Evolutionary conservation across 1,284 basidiomycete genomes (phyloP).

Genomic region (Rhodotorula sp.): DNA sequence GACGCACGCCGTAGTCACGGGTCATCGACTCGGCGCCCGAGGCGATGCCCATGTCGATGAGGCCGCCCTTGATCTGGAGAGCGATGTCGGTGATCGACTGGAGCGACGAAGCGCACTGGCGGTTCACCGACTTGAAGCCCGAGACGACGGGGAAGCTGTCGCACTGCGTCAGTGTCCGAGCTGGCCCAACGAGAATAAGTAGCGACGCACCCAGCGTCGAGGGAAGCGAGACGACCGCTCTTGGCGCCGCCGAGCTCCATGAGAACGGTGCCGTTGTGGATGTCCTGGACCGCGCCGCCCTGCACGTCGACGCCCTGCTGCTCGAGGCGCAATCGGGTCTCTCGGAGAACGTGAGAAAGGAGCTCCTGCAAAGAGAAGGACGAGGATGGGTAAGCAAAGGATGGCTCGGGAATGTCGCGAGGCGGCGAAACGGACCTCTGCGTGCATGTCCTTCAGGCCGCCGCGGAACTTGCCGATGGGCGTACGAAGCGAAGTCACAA

Average conservation of each 20-base stretch:
- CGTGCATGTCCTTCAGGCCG: slow-evolving; percentile 49
- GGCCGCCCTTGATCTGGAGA: slow-evolving; percentile 59
- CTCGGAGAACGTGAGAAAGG: slow-evolving; percentile 48
- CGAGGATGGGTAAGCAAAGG: background rate
- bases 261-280: slow-evolving; percentile 51
- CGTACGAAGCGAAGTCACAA: slow-evolving; percentile 51
- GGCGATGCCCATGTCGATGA: slow-evolving; percentile 85
- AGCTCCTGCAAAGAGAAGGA: slow-evolving; percentile 45
- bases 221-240: slow-evolving; percentile 49
- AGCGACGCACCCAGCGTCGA: slow-evolving; percentile 49
- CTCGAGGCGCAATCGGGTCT: slow-evolving; percentile 48
- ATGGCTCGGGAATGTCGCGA: background rate
- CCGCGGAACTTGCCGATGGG: slow-evolving; percentile 50
- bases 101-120: slow-evolving; percentile 51
- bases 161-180: background rate
- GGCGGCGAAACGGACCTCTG: slow-evolving; percentile 46
- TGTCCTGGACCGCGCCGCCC: slow-evolving; percentile 48
- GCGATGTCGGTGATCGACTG: slow-evolving; percentile 52
- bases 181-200: slow-evolving; percentile 16
- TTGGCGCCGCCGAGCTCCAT: slow-evolving; percentile 53
- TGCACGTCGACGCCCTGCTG: slow-evolving; percentile 48
- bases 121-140: slow-evolving; percentile 50
- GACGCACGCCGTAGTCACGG: slow-evolving; percentile 39
- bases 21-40: slow-evolving; percentile 43
- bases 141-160: slow-evolving; percentile 39